Evolutionary conservation across 495 filamentous ascomycete genomes (phyloP), one percentile per base, ranked within the genome.

Genomic region (Penicillium odoratum): DNA sequence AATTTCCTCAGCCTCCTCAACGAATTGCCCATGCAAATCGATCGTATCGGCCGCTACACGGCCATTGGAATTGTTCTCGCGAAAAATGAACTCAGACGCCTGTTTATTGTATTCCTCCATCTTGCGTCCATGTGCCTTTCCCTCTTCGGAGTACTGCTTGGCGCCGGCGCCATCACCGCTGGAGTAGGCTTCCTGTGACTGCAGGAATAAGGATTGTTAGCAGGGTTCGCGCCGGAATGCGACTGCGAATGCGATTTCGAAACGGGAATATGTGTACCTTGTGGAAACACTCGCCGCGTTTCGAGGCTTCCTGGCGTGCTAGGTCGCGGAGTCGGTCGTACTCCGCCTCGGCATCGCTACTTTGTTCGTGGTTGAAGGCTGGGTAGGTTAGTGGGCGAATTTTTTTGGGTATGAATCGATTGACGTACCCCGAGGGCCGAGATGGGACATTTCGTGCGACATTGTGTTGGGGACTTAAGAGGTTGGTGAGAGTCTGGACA

Each of bases 11-110:
- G 95, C 94, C 77, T 98, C 94, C 66, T 93, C 88, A 47, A 95
- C 94, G 68, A 86, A 97, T 67, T 93, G 88, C 0, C 94, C 92
- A 63, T 98, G 94, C 45, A 98, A 77, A 76, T 98, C 94, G 60
- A 98, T 96, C 4, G 88, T 90, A 65, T 98, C 92, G 26, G 81
- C 81, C 10, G 77, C 76, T 10, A 94, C 86, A 48, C 88, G 82
- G 11, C 79, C 87, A 4, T 70, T 58, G 6, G 88, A 82, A 70
- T 97, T 98, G 73, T 97, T 97, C 73, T 91, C 90, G 3, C 90
- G 84, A 80, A 98, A 97, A 61, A 98, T 98, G 71, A 83, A 95
- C 53, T 97, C 90, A 33, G 90, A 90, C 7, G 94, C 94, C 72
- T 95, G 89, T 57, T 79, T 81, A 78, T 97, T 97, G 70, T 92